A percentile compares a stretch with the other conserved stretches of the same genome.
Conservation (phyloP, 495 filamentous ascomycete species). For the Pseudoneurospora amorphoporcata region DNA sequence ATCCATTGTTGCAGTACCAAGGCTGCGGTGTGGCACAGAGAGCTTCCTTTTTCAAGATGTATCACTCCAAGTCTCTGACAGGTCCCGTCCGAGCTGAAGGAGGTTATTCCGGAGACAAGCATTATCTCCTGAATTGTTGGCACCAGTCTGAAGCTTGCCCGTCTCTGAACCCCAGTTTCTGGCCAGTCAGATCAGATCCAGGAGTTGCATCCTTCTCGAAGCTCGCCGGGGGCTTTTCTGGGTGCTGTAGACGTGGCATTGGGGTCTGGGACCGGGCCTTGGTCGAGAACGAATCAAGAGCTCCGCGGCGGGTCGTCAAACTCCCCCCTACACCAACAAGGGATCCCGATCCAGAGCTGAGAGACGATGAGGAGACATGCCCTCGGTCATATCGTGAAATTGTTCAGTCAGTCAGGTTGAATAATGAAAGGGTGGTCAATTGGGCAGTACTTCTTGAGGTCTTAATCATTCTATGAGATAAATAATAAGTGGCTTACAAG, state of each 20-base stretch:
- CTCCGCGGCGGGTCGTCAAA: background rate
- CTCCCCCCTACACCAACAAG: background rate
- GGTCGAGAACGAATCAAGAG: background rate
- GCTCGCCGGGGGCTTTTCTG: background rate
- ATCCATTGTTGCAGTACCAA: background rate
- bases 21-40: background rate
- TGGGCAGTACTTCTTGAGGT: too few relatives aligned
- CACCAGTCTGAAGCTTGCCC: background rate
- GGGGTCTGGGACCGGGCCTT: background rate
- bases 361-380: background rate
- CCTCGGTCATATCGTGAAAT: background rate
- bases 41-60: background rate
- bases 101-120: background rate
- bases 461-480: too few relatives aligned
- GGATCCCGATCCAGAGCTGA: background rate
- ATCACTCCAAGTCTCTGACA: background rate
- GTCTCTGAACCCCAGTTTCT: background rate
- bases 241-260: background rate
- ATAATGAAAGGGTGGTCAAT: background rate
- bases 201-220: background rate
- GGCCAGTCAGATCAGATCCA: background rate
- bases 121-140: background rate
- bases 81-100: background rate
- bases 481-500: background rate
- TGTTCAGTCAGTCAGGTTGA: background rate